Evolutionary conservation across 129 eudicot genomes (phyloP), one percentile per base, ranked within the genome.

Genomic region (Flaveria trinervia): DNA sequence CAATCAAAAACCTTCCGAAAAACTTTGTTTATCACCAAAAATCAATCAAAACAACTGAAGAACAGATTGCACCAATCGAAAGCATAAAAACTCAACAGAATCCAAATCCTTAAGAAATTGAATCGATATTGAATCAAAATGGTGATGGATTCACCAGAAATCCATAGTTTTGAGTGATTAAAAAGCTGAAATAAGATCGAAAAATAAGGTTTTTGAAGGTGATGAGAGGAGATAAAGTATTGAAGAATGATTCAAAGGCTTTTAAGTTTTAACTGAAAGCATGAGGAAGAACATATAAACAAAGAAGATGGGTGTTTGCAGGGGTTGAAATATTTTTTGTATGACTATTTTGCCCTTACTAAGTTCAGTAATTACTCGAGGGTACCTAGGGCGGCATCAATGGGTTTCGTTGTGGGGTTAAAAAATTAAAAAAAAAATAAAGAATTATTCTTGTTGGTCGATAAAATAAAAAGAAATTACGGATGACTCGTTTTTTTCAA

Each of bases 291-390:
- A 71, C 20, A 70, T 26, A 79, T 71, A 41, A 60, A 79, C 23
- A 30, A 28, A 39, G 68, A 59, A 25, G 69, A 74, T 10, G 71
- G 70, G 61, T 65, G 67, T 51, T 71, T 72, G 57, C 66, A 61
- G 83, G 77, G 46, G 30, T 71, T 20, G 52, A 51, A 49, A 64
- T 7, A 61, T 62, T 61, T 61, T 59, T 7, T 22, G 5, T 62
- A 26, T 49, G n/a, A 55, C 73, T 6, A 65, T 14, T 49, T 62
- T 79, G 9, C 78, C 73, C 83, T 79, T 71, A 61, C 0, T 30
- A 1, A 6, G 12, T 48, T 10, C 25, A 0, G 0, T 65, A 76
- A 51, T 66, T 75, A 75, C 79, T 9, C 16, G 22, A 20, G 5
- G 26, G 79, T 28, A 49, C 9, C 15, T 22, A n/a, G 48, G 76